A percentile compares a stretch with the other conserved stretches of the same genome.
These are phyloP conservation scores for Apium graveolens DNA, from an alignment of 129 eudicot species.

Conservation along the genomic window DNA sequence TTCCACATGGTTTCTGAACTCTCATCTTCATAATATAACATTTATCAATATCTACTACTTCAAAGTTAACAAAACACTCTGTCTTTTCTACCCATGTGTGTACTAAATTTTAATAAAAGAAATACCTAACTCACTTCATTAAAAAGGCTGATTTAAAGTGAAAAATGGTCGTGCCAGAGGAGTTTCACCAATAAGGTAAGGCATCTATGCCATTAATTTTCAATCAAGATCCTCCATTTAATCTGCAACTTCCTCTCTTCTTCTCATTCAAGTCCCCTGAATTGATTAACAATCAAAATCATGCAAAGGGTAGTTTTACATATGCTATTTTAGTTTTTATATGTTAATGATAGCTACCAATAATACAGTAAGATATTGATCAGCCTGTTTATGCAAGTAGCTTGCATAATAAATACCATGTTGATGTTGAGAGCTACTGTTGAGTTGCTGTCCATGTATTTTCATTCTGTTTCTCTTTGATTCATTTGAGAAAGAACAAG, in stretches of 20 bases:
- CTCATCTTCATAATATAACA: background rate
- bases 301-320: background rate
- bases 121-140: slow-evolving; percentile 3
- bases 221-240: background rate
- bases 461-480: slow-evolving; percentile 12
- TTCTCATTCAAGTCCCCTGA: slow-evolving; percentile 7
- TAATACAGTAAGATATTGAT: slow-evolving; percentile 13
- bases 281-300: background rate
- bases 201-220: slow-evolving; percentile 12
- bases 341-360: background rate
- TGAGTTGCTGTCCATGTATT: slow-evolving; percentile 13
- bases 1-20: slow-evolving; percentile 44
- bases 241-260: slow-evolving; percentile 18
- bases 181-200: slow-evolving; percentile 19
- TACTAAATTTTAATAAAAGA: background rate
- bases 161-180: slow-evolving; percentile 4
- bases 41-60: background rate
- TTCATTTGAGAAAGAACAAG: slow-evolving; percentile 17
- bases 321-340: background rate
- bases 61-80: slow-evolving; percentile 11
- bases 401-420: slow-evolving; percentile 16
- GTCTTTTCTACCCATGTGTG: background rate
- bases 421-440: slow-evolving; percentile 24
- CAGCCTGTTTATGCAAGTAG: slow-evolving; percentile 5
- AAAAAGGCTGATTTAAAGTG: slow-evolving; percentile 6